phyloP scores from a whole-genome alignment of 371 early-diverging fungal species.

The Apophysomyces elegans region DNA sequence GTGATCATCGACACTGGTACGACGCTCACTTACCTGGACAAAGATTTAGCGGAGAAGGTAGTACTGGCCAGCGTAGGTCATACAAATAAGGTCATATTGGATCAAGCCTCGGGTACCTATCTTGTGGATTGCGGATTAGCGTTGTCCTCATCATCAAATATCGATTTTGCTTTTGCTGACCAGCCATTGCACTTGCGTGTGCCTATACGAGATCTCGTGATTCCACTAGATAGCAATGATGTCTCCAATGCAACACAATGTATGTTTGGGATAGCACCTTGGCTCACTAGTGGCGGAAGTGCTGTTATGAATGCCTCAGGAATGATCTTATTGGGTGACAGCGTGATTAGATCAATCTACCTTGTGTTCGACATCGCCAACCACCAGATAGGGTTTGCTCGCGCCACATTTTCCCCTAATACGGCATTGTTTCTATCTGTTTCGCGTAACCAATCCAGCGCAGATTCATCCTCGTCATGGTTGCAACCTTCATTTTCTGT shows the following conservation, averaged over 20 bases:
- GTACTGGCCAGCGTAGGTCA: conserved; percentile 21
- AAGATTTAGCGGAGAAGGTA: conserved; percentile 23
- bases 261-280: conserved; percentile 39
- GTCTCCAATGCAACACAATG: conserved; percentile 22
- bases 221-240: conserved; percentile 29
- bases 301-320: conserved; percentile 11
- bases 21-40: conserved; percentile 33
- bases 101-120: conserved; percentile 25
- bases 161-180: neutral
- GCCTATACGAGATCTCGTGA: conserved; percentile 29
- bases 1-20: conserved; percentile 46
- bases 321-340: conserved; percentile 39
- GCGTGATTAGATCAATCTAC: conserved; percentile 36
- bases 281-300: conserved; percentile 12
- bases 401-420: conserved; percentile 6
- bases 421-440: neutral
- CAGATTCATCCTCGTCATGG: neutral
- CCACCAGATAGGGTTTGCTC: conserved; percentile 35
- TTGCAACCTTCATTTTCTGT: neutral
- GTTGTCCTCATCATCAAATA: neutral
- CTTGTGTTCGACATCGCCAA: conserved; percentile 43
- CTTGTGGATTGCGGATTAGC: conserved; percentile 2
- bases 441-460: neutral
- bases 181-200: conserved; percentile 18
- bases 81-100: conserved; percentile 13